A percentile compares a stretch with the other conserved stretches of the same genome.
Evolutionary conservation across 2,329 filamentous ascomycete species (phyloP).

Genomic region (Zalaria sp.): DNA sequence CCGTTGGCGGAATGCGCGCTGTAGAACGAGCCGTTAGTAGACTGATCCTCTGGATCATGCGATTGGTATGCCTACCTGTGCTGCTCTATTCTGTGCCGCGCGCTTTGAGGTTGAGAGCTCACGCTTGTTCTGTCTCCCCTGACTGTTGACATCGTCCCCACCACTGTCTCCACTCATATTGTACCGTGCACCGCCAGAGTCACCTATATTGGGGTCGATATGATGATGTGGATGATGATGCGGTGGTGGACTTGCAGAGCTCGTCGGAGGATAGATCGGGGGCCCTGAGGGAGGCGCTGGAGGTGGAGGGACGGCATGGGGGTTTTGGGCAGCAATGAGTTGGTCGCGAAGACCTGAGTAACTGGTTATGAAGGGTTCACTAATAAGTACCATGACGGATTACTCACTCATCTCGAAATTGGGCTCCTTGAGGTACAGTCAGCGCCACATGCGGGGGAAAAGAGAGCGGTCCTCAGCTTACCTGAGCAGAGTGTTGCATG

Average conservation of each 20-base stretch:
- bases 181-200: constrained; percentile 1
- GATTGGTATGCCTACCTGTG: constrained; percentile 52
- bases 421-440: not conserved
- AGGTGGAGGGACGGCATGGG: constrained; percentile 19
- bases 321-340: constrained; percentile 40
- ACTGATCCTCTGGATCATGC: not conserved
- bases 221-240: constrained; percentile 14
- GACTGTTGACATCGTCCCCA: constrained; percentile 30
- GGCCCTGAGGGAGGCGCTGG: constrained; percentile 21
- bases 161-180: constrained; percentile 32
- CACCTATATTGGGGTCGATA: constrained; percentile 7
- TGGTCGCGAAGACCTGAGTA: constrained; percentile 46
- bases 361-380: not conserved
- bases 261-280: constrained; percentile 23
- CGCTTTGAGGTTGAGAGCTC: constrained; percentile 92
- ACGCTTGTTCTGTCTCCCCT: constrained; percentile 64
- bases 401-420: constrained; percentile 29
- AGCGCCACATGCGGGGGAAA: not conserved
- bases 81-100: constrained; percentile 89
- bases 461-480: not conserved
- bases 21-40: not conserved
- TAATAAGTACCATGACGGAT: constrained; percentile 6
- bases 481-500: not conserved
- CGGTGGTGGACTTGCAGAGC: constrained; percentile 23
- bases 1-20: constrained; percentile 93